Evolutionary conservation across 2,329 filamentous ascomycete species (phyloP), one percentile per base, ranked within the genome.

Genomic region (Alternaria alternata): DNA sequence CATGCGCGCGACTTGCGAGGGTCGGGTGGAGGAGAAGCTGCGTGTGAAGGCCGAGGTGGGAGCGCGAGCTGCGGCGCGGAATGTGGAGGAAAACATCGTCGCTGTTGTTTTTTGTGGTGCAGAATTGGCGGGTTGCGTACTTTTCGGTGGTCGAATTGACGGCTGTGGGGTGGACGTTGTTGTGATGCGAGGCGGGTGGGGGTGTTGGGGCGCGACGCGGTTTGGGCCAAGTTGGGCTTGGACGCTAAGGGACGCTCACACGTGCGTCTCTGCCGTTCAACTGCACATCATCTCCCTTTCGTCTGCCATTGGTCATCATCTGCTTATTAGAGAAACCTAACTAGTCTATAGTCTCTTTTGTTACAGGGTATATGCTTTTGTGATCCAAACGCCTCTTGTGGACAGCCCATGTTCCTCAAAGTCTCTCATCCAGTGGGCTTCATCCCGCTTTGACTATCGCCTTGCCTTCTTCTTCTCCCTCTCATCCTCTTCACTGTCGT

Each of bases 401-500:
- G 34, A 9, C 6, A 14, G 12, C 41, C 64, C 64, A 51, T 11
- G 44, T 41, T 22, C 30, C 12, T n/a, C 11, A 43, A 49, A 24
- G 39, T 42, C 11, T 12, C 39, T 42, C 20, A 16, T 24, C 20
- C 12, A 24, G 39, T 3, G 6, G 20, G 6, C 20, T 42, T 20
- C 28, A 3, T 36, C 14, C 36, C 20, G n/a, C 16, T 44, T 47
- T 28, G 7, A 28, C 39, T 62, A 76, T 51, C 65, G 62, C 65
- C 70, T 76, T 28, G 55, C 63, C 57, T 65, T 85, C 78, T 88
- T 88, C 80, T 89, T 91, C 34, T 91, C 87, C n/a, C 87, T 88
- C 4, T 85, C 86, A 18, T 83, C 89, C 66, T 96, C 94, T 16
- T 93, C 92, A 72, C 96, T 94, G 76, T 93, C 96, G 34, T 95